Base-by-base conservation (phyloP, 2,329 filamentous ascomycete species). In the Niveomyces coronatus region DNA sequence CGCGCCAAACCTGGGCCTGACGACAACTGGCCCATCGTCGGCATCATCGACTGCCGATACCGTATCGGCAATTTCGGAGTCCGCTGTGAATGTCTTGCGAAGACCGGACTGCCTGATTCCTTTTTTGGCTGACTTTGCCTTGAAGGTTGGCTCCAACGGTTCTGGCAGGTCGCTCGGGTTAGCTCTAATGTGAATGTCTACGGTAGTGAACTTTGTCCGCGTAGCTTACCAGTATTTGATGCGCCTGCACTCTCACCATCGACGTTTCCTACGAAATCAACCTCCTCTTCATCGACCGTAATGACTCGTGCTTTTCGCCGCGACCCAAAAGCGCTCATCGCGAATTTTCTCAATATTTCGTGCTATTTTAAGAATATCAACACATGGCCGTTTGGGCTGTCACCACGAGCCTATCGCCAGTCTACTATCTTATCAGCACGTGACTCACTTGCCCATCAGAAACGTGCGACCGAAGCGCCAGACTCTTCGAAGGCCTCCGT, bases 251-350 rank as follows among this genome's bases (percentile, higher is more conserved):
- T 50, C 29, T 54, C 47, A 2, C 49, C 41, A 1, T 44, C 35
- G 1, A 55, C 27, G 8, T 42, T 36, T 2, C 45, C 42, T 4
- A 45, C 36, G 3, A 40, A 35, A 2, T 41, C 34, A 2, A 79
- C 79, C 4, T 84, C 77, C 10, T 79, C 76, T 31, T 85, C 82
- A 29, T 76, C 68, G 0, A 76, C 67, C 32, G 77, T 81, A 49
- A 94, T 83, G 52, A 87, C 82, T 47, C 84, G 81, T 32, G 84
- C 79, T 49, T 91, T 87, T 46, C 75, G 63, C 50, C 75, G 79
- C 2, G 65, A 57, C 4, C 63, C 65, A 41, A 79, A 79, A 5
- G 69, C 60, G 46, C 64, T 71, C 71, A 76, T 76, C 10, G 40
- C 60, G 46, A 45, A 26, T 40, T 20, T 43, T 40, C n/a, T n/a